Percentiles rank a stretch among this genome's conserved stretches.
These are phyloP conservation scores for Betula pendula DNA, from an alignment of 306 rosid species.

Conservation along the genomic window DNA sequence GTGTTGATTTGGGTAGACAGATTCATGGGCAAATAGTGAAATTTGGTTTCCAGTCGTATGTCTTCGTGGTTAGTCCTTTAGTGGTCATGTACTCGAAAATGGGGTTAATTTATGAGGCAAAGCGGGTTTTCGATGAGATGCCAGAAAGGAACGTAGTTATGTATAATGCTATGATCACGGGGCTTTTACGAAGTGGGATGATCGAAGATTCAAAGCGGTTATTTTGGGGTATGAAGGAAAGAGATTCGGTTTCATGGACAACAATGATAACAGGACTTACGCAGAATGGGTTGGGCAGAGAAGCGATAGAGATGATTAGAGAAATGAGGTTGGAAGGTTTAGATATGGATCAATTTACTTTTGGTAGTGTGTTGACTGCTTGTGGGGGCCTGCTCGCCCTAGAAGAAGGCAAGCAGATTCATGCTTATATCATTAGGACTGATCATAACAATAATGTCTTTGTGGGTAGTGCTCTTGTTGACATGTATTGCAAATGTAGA, in stretches of 20 bases:
- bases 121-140: constrained; percentile 53
- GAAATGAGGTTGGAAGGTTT: constrained; percentile 61
- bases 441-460: constrained; percentile 63
- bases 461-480: constrained; percentile 92
- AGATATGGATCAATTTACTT: constrained; percentile 74
- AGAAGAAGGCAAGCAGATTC: constrained; percentile 77
- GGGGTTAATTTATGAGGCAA: constrained; percentile 58
- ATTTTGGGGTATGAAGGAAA: constrained; percentile 62
- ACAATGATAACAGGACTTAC: constrained; percentile 76
- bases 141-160: constrained; percentile 68
- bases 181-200: constrained; percentile 64
- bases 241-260: constrained; percentile 82
- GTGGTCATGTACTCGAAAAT: constrained; percentile 78
- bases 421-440: constrained; percentile 70
- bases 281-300: constrained; percentile 61
- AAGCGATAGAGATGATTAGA: constrained; percentile 54
- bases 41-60: constrained; percentile 66
- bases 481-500: constrained; percentile 88
- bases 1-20: constrained; percentile 62
- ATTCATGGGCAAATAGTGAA: constrained; percentile 74
- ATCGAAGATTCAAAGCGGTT: constrained; percentile 51
- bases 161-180: constrained; percentile 70
- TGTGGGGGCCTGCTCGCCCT: constrained; percentile 71
- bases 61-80: constrained; percentile 83
- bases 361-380: constrained; percentile 87